Percentiles rank a stretch among this genome's conserved stretches.
Evolutionary conservation across 2,329 filamentous ascomycete genomes (phyloP).

Genomic region (Falciphora oryzae): DNA sequence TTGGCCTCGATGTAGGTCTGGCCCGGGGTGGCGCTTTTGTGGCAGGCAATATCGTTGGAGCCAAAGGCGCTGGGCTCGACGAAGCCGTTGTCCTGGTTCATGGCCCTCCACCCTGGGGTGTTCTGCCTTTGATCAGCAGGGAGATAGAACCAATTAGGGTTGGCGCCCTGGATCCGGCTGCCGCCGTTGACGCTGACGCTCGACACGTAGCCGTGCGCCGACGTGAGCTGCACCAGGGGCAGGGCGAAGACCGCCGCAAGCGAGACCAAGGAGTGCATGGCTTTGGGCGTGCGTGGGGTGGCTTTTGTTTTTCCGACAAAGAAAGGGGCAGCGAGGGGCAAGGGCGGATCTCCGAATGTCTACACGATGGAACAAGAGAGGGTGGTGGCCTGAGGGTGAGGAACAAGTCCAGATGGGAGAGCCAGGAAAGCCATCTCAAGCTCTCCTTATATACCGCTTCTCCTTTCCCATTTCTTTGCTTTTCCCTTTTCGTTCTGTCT

Average conservation of each 20-base stretch:
- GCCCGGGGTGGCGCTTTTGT: constrained; percentile 33
- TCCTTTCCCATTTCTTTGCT: neutral
- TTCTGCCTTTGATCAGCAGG: neutral
- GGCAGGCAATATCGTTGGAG: constrained; percentile 40
- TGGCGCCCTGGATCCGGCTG: neutral
- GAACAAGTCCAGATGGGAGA: neutral
- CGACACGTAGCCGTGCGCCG: neutral
- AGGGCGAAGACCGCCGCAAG: neutral
- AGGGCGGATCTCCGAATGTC: too few relatives aligned
- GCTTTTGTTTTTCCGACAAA: neutral
- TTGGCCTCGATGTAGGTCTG: constrained; percentile 20
- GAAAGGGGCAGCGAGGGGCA: neutral
- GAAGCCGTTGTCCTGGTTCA: constrained; percentile 44
- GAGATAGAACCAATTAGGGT: neutral
- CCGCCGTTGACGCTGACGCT: neutral
- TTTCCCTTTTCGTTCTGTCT: neutral
- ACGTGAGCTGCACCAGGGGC: neutral
- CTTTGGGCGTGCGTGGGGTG: neutral
- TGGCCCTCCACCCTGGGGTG: constrained; percentile 35
- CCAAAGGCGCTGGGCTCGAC: constrained; percentile 35
- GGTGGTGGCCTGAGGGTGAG: neutral
- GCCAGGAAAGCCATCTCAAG: neutral
- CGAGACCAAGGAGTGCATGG: neutral
- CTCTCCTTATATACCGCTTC: neutral
- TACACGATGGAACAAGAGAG: too few relatives aligned